These are phyloP conservation scores for Thermoascus crustaceus DNA, from an alignment of 2,329 filamentous ascomycete species.

Conservation along the genomic window DNA sequence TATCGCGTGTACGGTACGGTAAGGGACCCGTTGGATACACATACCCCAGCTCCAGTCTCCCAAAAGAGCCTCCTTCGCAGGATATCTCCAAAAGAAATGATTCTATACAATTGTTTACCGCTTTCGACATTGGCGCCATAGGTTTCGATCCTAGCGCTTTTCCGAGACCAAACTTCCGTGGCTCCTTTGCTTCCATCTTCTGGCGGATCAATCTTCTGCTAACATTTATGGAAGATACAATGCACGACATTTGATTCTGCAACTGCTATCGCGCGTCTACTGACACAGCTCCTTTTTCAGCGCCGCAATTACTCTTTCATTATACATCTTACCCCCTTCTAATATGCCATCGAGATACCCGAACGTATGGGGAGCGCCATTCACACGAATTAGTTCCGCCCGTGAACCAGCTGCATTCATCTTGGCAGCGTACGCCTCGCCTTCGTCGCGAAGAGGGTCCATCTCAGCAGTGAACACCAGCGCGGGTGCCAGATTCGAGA, in stretches of 20 bases:
- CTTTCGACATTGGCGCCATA: no score
- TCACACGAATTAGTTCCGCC: conserved; percentile 23
- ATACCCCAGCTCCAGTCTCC: neutral
- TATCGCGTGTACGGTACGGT: neutral
- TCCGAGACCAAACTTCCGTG: no score
- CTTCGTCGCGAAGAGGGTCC: conserved; percentile 36
- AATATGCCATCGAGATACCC: conserved; percentile 23
- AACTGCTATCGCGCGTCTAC: neutral
- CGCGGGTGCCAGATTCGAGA: conserved; percentile 30
- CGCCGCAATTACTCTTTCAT: conserved; percentile 20
- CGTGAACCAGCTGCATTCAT: conserved; percentile 27
- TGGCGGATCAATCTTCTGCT: no score
- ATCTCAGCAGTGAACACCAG: conserved; percentile 34
- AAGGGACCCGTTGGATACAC: neutral
- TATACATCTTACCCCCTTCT: conserved; percentile 20
- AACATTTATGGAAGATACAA: no score
- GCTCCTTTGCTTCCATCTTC: no score
- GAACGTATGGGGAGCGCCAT: conserved; percentile 29
- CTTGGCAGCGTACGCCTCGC: conserved; percentile 31
- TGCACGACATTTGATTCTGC: no score
- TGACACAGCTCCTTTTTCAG: conserved; percentile 17
- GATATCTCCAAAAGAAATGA: no score
- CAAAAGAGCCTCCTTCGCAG: neutral
- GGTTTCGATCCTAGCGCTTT: no score
- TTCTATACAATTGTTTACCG: no score